A percentile compares a stretch with the other conserved stretches of the same genome.
Evolutionary conservation across 352 stramenopile species (phyloP).

Genomic region (Blastocystis sp.): DNA sequence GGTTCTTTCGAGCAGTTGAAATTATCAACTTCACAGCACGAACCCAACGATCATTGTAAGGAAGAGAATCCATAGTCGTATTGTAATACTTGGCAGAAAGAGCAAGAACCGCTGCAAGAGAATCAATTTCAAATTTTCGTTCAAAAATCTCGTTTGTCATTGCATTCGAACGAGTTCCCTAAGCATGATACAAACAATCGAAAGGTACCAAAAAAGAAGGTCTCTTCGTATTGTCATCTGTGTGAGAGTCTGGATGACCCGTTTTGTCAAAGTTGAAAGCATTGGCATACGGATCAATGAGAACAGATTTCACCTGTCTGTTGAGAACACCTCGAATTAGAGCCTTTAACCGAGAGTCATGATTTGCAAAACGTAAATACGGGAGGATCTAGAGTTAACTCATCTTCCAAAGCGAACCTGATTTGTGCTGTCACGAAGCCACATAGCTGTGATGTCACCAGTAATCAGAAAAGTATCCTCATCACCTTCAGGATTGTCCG

Average conservation of each 20-base stretch:
- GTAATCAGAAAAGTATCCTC: slow-evolving; percentile 66
- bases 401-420: slow-evolving; percentile 51
- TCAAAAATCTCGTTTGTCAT: slow-evolving; percentile 66
- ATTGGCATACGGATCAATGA: slow-evolving; percentile 66
- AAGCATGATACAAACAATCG: neutral
- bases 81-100: slow-evolving; percentile 64
- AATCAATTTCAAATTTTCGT: slow-evolving; percentile 68
- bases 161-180: slow-evolving; percentile 61
- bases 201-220: slow-evolving; percentile 19
- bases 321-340: slow-evolving; percentile 65
- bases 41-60: slow-evolving; percentile 63
- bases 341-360: slow-evolving; percentile 31
- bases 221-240: slow-evolving; percentile 61
- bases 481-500: slow-evolving; percentile 27
- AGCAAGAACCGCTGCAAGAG: slow-evolving; percentile 64
- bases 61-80: slow-evolving; percentile 20
- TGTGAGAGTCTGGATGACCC: slow-evolving; percentile 57
- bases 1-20: slow-evolving; percentile 61
- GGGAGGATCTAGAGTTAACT: slow-evolving; percentile 56
- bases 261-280: slow-evolving; percentile 64
- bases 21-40: slow-evolving; percentile 64
- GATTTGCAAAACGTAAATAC: slow-evolving; percentile 61
- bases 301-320: slow-evolving; percentile 63
- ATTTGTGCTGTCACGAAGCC: slow-evolving; percentile 65
- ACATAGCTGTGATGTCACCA: slow-evolving; percentile 66